Conservation (phyloP, 768 basidiomycete genomes). For the Kockovaella imperatae region DNA sequence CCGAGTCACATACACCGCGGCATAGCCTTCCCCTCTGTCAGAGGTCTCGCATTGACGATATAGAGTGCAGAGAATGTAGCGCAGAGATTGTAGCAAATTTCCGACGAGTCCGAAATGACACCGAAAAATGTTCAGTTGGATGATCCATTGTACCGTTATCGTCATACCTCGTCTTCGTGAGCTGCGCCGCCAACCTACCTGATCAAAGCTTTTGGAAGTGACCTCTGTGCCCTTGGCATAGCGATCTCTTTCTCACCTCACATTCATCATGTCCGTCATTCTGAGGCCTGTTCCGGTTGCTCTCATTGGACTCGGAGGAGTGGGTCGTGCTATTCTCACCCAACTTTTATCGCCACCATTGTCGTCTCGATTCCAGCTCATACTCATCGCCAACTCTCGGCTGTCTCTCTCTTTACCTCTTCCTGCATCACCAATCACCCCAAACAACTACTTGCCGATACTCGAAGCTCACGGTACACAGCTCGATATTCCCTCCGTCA, state of each 20-base stretch:
- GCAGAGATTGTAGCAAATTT: too few species aligned
- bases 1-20: too few species aligned
- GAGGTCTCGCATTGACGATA: too few species aligned
- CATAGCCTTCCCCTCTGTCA: too few species aligned
- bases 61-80: too few species aligned
- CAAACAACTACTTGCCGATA: conserved; percentile 28
- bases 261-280: conserved; percentile 9
- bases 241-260: too few species aligned
- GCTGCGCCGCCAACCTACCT: background rate
- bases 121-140: too few species aligned
- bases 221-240: too few species aligned
- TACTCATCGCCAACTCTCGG: conserved; percentile 48
- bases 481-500: conserved; percentile 50
- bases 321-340: conserved; percentile 75
- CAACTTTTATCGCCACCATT: conserved; percentile 67
- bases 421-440: conserved; percentile 29
- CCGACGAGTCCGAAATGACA: too few species aligned
- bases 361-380: conserved; percentile 43
- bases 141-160: too few species aligned
- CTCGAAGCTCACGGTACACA: conserved; percentile 49
- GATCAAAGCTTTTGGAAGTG: background rate
- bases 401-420: conserved; percentile 39
- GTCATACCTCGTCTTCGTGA: background rate
- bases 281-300: conserved; percentile 56
- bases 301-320: conserved; percentile 84